phyloP scores from a whole-genome alignment of 2,329 filamentous ascomycete species.

The Penicillium sp. region DNA sequence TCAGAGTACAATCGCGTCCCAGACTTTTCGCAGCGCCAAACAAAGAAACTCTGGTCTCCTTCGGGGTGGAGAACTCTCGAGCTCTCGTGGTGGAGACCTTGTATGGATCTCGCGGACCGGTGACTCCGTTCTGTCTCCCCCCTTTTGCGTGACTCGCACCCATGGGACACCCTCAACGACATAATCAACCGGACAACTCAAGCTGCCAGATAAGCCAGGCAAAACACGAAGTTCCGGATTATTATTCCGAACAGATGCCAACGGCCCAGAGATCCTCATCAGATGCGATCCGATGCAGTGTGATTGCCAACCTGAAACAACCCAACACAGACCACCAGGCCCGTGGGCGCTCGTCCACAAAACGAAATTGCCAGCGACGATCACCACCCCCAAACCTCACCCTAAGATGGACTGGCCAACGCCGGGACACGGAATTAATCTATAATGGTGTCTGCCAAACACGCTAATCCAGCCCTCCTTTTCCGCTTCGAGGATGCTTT shows the following conservation, averaged over 20 bases:
- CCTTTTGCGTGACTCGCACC: constrained; percentile 6
- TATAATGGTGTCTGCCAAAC: constrained; percentile 18
- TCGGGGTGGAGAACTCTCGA: constrained; percentile 18
- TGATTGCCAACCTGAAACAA: constrained; percentile 25
- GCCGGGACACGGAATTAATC: constrained; percentile 18
- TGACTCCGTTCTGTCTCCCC: constrained; percentile 14
- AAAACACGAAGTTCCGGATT: neutral
- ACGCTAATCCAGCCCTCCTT: constrained; percentile 26
- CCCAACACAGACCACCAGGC: constrained; percentile 3
- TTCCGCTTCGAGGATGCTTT: constrained; percentile 14
- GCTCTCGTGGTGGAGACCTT: constrained; percentile 28
- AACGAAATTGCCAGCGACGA: constrained; percentile 31
- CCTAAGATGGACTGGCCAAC: constrained; percentile 23
- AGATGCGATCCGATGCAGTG: constrained; percentile 18
- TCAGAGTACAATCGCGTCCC: constrained; percentile 13
- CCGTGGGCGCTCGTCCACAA: constrained; percentile 17
- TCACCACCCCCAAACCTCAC: constrained; percentile 23
- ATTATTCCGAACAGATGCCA: neutral
- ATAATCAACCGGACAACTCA: neutral
- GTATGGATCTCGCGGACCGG: constrained; percentile 25
- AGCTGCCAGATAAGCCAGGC: neutral
- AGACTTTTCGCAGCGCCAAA: constrained; percentile 7
- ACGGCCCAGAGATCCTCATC: neutral
- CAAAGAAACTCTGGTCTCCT: constrained; percentile 8
- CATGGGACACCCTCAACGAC: neutral